phyloP scores from a whole-genome alignment of 148 eudicot genomes.

The Pharnaceum exiguum region DNA sequence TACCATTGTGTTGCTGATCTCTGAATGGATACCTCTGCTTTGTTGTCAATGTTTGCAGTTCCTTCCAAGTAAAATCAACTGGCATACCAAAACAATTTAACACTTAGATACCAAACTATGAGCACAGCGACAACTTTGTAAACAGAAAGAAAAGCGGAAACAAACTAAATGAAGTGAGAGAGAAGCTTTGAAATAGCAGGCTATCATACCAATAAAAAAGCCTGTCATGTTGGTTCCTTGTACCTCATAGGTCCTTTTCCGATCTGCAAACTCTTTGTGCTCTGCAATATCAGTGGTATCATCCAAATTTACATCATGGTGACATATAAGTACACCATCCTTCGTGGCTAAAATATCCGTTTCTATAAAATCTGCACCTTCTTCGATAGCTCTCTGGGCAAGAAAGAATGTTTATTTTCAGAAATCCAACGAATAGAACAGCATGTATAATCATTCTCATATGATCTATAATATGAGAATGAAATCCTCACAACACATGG shows the following conservation, averaged over 20 bases:
- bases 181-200: not conserved
- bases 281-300: slow-evolving; percentile 63
- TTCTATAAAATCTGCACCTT: slow-evolving; percentile 93
- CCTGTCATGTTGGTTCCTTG: slow-evolving; percentile 79
- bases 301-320: slow-evolving; percentile 77
- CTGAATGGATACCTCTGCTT: slow-evolving; percentile 76
- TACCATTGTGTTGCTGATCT: slow-evolving; percentile 90
- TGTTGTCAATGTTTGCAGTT: slow-evolving; percentile 69
- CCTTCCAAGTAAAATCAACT: slow-evolving; percentile 95
- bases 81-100: slow-evolving; percentile 6
- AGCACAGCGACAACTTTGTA: not conserved
- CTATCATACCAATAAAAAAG: slow-evolving; percentile 48
- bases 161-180: not conserved
- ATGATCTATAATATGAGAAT: not conserved
- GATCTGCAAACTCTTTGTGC: slow-evolving; percentile 67
- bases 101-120: not conserved
- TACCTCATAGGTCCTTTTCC: slow-evolving; percentile 77
- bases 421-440: not conserved
- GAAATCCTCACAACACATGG: no score
- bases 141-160: not conserved
- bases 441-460: not conserved
- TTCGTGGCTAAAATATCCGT: slow-evolving; percentile 75
- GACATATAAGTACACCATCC: slow-evolving; percentile 79
- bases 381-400: slow-evolving; percentile 89
- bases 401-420: not conserved